Conservation (phyloP, 176 grass and related monocot genomes). For the Aechmea fasciata region DNA sequence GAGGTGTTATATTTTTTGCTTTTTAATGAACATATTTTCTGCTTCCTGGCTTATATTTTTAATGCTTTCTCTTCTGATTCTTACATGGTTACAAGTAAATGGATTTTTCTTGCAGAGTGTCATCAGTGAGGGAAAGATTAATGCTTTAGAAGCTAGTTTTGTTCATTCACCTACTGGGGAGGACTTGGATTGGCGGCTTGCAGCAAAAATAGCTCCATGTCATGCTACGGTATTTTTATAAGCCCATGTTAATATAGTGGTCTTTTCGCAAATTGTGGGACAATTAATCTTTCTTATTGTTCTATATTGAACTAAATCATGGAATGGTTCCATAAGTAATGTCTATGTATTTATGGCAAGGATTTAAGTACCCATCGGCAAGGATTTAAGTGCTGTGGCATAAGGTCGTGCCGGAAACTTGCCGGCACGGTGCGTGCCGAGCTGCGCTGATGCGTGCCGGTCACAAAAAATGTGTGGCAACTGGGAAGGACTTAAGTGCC, state of each 20-base stretch:
- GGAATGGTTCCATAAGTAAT: no score
- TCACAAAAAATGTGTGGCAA: no score
- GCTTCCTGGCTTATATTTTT: not conserved
- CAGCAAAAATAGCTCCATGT: conserved; percentile 87
- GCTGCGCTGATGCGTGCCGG: no score
- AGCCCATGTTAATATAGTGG: not conserved
- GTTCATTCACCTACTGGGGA: conserved; percentile 54
- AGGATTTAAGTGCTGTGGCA: no score
- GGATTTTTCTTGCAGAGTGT: conserved; percentile 51
- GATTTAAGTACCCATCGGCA: no score
- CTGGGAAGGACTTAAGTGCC: no score
- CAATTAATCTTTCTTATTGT: not conserved
- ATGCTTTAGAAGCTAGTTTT: conserved; percentile 88
- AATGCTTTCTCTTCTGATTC: not conserved
- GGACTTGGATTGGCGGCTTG: conserved; percentile 80
- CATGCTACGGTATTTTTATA: conserved; percentile 79
- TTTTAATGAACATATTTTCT: conserved; percentile 12
- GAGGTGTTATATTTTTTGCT: conserved; percentile 37
- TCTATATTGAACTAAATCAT: no score
- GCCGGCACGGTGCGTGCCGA: no score
- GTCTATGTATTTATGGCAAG: no score
- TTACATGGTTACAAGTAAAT: conserved; percentile 8
- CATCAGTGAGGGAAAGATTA: conserved; percentile 64
- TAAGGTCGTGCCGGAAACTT: no score
- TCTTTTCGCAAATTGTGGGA: not conserved